Percentiles rank a stretch among this genome's conserved stretches.
phyloP scores from a whole-genome alignment of 139 green algal genomes.

The Chlorella sorokiniana region DNA sequence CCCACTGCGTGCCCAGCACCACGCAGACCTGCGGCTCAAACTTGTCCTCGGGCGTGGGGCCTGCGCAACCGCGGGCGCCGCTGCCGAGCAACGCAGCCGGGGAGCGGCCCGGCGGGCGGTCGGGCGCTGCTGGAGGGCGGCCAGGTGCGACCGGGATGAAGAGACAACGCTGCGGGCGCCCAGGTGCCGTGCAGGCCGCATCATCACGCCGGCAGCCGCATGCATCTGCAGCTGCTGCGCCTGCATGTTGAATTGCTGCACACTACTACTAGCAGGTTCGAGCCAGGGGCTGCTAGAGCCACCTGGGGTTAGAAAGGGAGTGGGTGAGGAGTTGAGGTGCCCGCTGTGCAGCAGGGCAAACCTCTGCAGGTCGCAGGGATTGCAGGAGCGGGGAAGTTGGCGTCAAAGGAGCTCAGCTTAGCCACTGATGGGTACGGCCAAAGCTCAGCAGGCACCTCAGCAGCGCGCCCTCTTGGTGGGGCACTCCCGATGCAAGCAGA shows the following conservation, averaged over 20 bases:
- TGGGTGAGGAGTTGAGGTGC: neutral
- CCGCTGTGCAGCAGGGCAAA: neutral
- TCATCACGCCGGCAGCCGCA: neutral
- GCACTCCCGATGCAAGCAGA: too few relatives aligned
- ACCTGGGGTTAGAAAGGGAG: neutral
- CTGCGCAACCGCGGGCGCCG: neutral
- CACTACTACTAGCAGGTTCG: neutral
- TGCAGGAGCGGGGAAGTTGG: too few relatives aligned
- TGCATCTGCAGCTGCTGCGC: neutral
- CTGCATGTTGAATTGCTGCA: neutral
- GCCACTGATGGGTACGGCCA: too few relatives aligned
- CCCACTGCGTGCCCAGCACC: constrained; percentile 98
- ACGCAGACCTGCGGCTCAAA: constrained; percentile 78
- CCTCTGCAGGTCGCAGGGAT: neutral
- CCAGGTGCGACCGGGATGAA: neutral
- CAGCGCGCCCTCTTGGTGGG: too few relatives aligned
- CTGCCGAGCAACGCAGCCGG: constrained; percentile 11
- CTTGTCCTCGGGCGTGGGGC: constrained; percentile 4
- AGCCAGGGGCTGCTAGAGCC: neutral
- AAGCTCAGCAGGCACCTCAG: too few relatives aligned
- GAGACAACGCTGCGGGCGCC: neutral
- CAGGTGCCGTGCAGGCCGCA: neutral
- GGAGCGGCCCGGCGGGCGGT: neutral
- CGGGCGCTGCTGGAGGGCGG: neutral
- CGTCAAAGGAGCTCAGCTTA: too few relatives aligned